phyloP scores from a whole-genome alignment of 2,329 filamentous ascomycete species.

The Domatiomyces globalis region DNA sequence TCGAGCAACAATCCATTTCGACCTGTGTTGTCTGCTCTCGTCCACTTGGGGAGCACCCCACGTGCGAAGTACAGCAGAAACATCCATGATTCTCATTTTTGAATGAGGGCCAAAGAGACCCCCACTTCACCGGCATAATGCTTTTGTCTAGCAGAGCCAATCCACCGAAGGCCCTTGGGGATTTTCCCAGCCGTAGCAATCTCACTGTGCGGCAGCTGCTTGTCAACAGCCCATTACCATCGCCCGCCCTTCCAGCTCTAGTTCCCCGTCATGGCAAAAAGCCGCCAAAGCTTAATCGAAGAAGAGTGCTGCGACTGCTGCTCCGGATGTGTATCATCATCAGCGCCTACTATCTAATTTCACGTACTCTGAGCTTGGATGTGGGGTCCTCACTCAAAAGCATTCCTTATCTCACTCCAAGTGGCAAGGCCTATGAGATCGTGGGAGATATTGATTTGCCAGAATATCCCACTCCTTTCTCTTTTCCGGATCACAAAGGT shows the following conservation, averaged over 20 bases:
- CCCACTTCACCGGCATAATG: slow-evolving; percentile 18
- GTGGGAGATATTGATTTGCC: slow-evolving; percentile 50
- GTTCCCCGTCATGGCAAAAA: slow-evolving; percentile 52
- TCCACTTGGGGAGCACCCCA: neutral
- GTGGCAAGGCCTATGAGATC: slow-evolving; percentile 48
- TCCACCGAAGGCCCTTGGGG: slow-evolving; percentile 17
- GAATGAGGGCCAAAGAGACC: slow-evolving; percentile 7
- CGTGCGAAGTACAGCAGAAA: neutral
- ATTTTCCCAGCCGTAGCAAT: slow-evolving; percentile 4
- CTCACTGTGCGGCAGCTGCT: slow-evolving; percentile 15
- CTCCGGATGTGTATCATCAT: slow-evolving; percentile 41
- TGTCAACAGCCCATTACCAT: slow-evolving; percentile 53
- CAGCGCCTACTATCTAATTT: slow-evolving; percentile 31
- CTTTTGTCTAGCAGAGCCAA: slow-evolving; percentile 22
- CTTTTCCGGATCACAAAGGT: slow-evolving; percentile 51
- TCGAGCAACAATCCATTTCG: no score
- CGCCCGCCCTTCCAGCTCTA: slow-evolving; percentile 55
- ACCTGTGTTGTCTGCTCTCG: neutral
- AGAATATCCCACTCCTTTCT: slow-evolving; percentile 56
- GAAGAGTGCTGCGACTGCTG: slow-evolving; percentile 43
- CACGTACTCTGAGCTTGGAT: slow-evolving; percentile 24
- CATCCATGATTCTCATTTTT: slow-evolving; percentile 1
- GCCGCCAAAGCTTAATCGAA: slow-evolving; percentile 41
- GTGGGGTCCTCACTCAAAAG: neutral
- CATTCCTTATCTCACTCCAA: slow-evolving; percentile 26